Evolutionary conservation across 257 asterid species (phyloP).

Genomic region (Scutellaria galericulata): DNA sequence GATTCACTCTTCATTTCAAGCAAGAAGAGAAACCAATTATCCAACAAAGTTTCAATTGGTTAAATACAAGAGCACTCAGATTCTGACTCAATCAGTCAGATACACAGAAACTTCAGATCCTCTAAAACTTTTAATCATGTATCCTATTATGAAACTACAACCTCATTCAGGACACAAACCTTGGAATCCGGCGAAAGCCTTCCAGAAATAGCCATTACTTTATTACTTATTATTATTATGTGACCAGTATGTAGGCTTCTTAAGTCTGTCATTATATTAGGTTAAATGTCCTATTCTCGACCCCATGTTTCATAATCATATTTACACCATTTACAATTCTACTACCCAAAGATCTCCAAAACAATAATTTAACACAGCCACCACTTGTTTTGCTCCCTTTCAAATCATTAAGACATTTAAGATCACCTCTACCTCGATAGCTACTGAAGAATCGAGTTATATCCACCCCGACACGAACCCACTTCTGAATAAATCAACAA

Average conservation of each 20-base stretch:
- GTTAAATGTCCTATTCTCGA: not conserved
- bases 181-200: not conserved
- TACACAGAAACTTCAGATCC: not conserved
- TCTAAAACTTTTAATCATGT: not conserved
- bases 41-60: not conserved
- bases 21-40: constrained; percentile 7
- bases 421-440: not conserved
- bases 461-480: not conserved
- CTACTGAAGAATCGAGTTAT: constrained; percentile 5
- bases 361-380: not conserved
- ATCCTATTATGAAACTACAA: constrained; percentile 4
- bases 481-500: not conserved
- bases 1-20: not conserved
- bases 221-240: not conserved
- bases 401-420: not conserved
- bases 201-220: constrained; percentile 1
- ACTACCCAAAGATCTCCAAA: not conserved
- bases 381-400: not conserved
- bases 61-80: not conserved
- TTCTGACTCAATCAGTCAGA: not conserved
- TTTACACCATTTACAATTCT: not conserved
- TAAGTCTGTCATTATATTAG: not conserved
- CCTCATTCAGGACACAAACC: not conserved
- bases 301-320: not conserved
- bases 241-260: no score